These are phyloP conservation scores for Aspergillus sp. DNA, from an alignment of 2,329 filamentous ascomycete genomes.

Conservation along the genomic window DNA sequence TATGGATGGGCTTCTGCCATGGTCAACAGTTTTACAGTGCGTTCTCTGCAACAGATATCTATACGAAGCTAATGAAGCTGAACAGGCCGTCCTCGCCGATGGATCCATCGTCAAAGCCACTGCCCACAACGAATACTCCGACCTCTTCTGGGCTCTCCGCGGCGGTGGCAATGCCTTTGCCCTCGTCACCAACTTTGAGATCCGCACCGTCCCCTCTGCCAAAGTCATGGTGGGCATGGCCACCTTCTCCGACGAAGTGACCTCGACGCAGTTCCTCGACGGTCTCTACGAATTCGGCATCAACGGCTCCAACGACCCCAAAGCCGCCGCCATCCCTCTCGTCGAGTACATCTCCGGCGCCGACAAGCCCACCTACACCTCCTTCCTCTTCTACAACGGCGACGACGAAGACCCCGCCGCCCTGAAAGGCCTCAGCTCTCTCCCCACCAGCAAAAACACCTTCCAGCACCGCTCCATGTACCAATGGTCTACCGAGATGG, in stretches of 20 bases:
- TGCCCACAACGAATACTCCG: slow-evolving; percentile 9
- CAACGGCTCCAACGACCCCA: not conserved
- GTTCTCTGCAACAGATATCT: not conserved
- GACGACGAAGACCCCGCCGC: not conserved
- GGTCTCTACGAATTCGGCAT: not conserved
- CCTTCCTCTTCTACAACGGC: not conserved
- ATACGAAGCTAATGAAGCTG: not conserved
- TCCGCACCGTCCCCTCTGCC: not conserved
- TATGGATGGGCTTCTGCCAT: not conserved
- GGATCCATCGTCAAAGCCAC: slow-evolving; percentile 13
- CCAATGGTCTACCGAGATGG: not conserved
- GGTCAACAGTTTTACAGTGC: not conserved
- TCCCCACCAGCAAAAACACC: not conserved
- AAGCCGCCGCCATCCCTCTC: not conserved
- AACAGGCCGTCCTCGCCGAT: not conserved
- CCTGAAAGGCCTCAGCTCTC: not conserved
- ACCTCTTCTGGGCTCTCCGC: slow-evolving; percentile 17
- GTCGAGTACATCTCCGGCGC: not conserved
- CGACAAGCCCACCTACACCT: not conserved
- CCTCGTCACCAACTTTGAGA: not conserved
- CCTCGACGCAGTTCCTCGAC: not conserved
- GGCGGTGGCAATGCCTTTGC: slow-evolving; percentile 9
- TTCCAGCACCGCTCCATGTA: not conserved
- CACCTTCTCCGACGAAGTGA: not conserved
- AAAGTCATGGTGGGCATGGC: not conserved